These are phyloP conservation scores for Candida coleopterorum DNA, from an alignment of 805 yeast genomes.

Conservation along the genomic window DNA sequence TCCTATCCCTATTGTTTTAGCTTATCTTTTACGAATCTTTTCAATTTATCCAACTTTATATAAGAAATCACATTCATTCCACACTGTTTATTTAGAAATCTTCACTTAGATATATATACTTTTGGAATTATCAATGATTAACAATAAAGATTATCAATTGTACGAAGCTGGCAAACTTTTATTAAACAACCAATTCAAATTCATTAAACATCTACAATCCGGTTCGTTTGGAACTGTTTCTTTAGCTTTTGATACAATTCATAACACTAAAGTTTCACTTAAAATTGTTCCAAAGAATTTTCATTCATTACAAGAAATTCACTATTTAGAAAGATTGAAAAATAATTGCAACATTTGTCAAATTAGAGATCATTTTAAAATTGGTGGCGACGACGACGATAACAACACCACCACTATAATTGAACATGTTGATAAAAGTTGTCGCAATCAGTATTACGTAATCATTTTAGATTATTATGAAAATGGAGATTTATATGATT, in stretches of 20 bases:
- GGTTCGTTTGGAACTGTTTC: conserved; percentile 64
- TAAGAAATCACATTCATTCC: background rate
- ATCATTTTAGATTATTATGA: conserved; percentile 64
- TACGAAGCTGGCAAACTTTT: background rate
- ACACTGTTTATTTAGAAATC: too few species aligned
- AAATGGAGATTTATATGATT: conserved; percentile 65
- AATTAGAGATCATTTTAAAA: conserved; percentile 53
- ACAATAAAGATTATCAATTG: background rate
- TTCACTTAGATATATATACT: too few species aligned
- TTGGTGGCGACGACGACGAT: conserved; percentile 20
- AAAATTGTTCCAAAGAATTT: conserved; percentile 41
- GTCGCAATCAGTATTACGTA: too few species aligned
- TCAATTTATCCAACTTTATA: too few species aligned
- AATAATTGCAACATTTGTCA: conserved; percentile 53
- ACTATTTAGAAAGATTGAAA: conserved; percentile 31
- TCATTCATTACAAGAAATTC: conserved; percentile 33
- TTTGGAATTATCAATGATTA: too few species aligned
- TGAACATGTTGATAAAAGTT: too few species aligned
- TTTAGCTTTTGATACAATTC: conserved; percentile 39
- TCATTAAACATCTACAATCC: conserved; percentile 42
- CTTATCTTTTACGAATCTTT: too few species aligned
- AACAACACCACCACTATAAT: too few species aligned
- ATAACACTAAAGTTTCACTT: conserved; percentile 42
- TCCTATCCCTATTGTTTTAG: too few species aligned
- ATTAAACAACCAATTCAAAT: conserved; percentile 28